A percentile compares a stretch with the other conserved stretches of the same genome.
Conservation (phyloP, 495 filamentous ascomycete genomes). For the Hypoxylon cercidicola region DNA sequence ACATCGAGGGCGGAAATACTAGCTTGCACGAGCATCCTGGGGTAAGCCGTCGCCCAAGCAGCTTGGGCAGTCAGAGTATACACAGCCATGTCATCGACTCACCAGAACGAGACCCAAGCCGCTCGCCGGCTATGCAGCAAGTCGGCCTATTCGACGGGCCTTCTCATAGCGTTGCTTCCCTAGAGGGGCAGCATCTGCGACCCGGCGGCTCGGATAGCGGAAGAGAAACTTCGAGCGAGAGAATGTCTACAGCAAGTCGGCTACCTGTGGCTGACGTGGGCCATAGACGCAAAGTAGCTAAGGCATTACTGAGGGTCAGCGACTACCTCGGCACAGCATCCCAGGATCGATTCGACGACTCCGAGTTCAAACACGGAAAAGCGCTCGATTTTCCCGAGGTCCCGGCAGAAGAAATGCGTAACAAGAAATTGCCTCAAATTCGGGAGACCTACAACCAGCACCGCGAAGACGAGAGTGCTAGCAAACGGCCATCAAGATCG, state of each 20-base stretch:
- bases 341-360: constrained; percentile 55
- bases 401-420: constrained; percentile 60
- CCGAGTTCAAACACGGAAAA: constrained; percentile 55
- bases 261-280: constrained; percentile 36
- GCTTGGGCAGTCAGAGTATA: neutral
- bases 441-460: constrained; percentile 51
- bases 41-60: neutral
- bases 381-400: constrained; percentile 61
- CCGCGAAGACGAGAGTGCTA: constrained; percentile 36
- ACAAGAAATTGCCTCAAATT: constrained; percentile 50
- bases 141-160: constrained; percentile 2
- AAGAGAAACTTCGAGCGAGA: constrained; percentile 11
- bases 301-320: constrained; percentile 46
- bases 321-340: constrained; percentile 54
- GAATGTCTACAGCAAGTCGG: neutral
- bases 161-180: constrained; percentile 3
- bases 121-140: constrained; percentile 1
- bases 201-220: constrained; percentile 9
- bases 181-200: constrained; percentile 8
- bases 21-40: neutral
- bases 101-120: constrained; percentile 2
- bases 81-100: neutral
- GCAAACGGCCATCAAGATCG: constrained; percentile 33
- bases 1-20: constrained; percentile 18
- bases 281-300: constrained; percentile 55